Base-by-base conservation (phyloP, 2,329 filamentous ascomycete species). In the Clonostachys byssicola region DNA sequence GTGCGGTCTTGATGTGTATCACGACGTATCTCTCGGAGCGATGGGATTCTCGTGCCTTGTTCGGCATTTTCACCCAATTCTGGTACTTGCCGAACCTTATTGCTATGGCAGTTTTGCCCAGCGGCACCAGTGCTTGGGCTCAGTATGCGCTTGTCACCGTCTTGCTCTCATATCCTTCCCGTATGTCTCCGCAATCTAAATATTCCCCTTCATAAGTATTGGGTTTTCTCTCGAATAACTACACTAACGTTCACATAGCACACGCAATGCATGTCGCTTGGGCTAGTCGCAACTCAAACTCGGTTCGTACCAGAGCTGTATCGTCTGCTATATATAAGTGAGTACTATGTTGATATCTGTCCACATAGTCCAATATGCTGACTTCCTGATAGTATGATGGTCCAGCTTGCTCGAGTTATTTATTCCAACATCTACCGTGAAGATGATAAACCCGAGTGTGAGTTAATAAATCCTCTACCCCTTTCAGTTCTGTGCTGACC, bases 321-420 rank as follows among this genome's bases (percentile, higher is more conserved):
- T 79, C 80, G 0, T 77, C 80, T 1, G 83, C 80, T 0, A 64
- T 81, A n/a, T 86, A 86, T 61, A 86, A 85, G 42, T 44, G 3
- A 14, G 42, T 44, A 3, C 4, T 30, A 12, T 8, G 6, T 30
- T 30, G 8, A 10, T 10, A 30, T 30, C 1, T 10, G 10, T 10
- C 4, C 10, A 30, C 9, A 10, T 10, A 10, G 3, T 30, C 2
- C 23, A 39, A 4, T 12, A 12, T 39, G 6, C 36, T 39, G 12
- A 39, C 12, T 12, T 8, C 17, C 3, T 18, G 12, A 34, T n/a
- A 44, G 42, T 56, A 76, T 77, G 71, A 70, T 63, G 30, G 66
- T 71, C 3, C 73, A 76, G 53, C 63, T 66, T 0, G 63, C 65
- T n/a, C 62, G 60, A 1, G 68, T 75, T 34, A 70, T 71, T 44